Percentiles rank a stretch among this genome's conserved stretches.
Evolutionary conservation across 139 green algal genomes (phyloP).

Genomic region (Spirogloea muscicola): DNA sequence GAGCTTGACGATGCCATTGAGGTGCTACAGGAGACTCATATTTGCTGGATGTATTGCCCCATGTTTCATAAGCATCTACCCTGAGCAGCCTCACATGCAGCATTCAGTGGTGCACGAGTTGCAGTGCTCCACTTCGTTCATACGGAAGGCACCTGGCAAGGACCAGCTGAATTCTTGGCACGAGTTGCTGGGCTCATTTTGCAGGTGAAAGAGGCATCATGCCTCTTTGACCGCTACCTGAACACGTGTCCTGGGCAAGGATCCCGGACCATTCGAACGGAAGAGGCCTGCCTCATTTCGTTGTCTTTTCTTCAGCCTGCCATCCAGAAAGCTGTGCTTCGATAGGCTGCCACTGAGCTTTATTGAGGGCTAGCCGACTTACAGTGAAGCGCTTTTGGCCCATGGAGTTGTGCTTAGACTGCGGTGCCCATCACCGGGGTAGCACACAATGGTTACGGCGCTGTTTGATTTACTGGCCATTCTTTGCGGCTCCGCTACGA

Average conservation of each 20-base stretch:
- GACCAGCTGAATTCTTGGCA: neutral
- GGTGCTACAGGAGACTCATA: conserved; percentile 34
- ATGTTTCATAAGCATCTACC: neutral
- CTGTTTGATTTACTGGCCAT: too few relatives aligned
- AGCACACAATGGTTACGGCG: too few relatives aligned
- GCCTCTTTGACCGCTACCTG: conserved; percentile 72
- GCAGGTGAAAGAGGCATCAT: conserved; percentile 32
- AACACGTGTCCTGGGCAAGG: conserved; percentile 83
- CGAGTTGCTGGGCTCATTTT: neutral
- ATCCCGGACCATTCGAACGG: conserved; percentile 78
- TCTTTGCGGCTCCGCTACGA: too few relatives aligned
- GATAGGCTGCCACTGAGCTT: too few relatives aligned
- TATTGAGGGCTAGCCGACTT: too few relatives aligned
- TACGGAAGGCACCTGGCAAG: neutral
- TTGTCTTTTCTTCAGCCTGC: too few relatives aligned
- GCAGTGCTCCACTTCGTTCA: neutral
- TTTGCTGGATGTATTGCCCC: conserved; percentile 1
- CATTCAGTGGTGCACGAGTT: neutral
- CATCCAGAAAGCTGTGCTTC: too few relatives aligned
- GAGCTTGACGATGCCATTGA: conserved; percentile 35
- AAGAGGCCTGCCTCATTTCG: conserved; percentile 27
- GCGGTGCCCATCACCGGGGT: too few relatives aligned
- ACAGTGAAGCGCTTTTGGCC: too few relatives aligned
- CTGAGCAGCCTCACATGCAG: neutral
- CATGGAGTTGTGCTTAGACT: too few relatives aligned